Evolutionary conservation across 495 filamentous ascomycete species (phyloP), one percentile per base, ranked within the genome.

Genomic region (Penicillium roqueforti): DNA sequence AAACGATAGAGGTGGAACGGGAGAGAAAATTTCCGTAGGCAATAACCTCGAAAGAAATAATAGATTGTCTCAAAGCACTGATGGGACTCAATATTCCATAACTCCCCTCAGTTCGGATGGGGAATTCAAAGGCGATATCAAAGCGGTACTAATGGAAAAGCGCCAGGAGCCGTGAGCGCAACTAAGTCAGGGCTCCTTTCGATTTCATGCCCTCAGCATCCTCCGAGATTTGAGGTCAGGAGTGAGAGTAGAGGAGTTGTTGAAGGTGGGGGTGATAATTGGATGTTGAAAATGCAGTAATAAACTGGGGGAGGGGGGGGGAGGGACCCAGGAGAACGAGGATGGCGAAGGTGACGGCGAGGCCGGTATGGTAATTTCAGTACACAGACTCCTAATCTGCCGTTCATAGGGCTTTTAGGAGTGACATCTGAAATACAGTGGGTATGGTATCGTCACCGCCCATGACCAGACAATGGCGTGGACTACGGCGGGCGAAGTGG

Each of bases 171-270:
- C 68, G 65, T 69, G 70, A 72, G 72, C 74, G 73, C 74, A 76
- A 71, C 66, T 63, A 75, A 73, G 58, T 67, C 68, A 68, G 58
- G 73, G 71, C 72, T 69, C 70, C 67, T 60, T 71, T 68, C 54
- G 56, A 64, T 66, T 66, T 77, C 74, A 77, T 77, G 69, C 66
- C 73, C 70, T 77, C 70, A 74, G 65, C 74, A 77, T 77, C 53
- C 61, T 66, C 65, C 47, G 16, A 50, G 23, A 50, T 61, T 53
- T 65, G 41, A 43, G 44, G 52, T 53, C 18, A 56, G 54, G 54
- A 38, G 34, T 41, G 44, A 47, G 25, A 39, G 53, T 34, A 19
- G 51, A 52, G 46, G 51, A 47, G 47, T 23, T 53, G 26, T 44
- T 60, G 47, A 63, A 37, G 16, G 47, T 50, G 47, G 47, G 34